Base-by-base conservation (phyloP, 2,329 filamentous ascomycete genomes). In the Aspergillus caelatus region DNA sequence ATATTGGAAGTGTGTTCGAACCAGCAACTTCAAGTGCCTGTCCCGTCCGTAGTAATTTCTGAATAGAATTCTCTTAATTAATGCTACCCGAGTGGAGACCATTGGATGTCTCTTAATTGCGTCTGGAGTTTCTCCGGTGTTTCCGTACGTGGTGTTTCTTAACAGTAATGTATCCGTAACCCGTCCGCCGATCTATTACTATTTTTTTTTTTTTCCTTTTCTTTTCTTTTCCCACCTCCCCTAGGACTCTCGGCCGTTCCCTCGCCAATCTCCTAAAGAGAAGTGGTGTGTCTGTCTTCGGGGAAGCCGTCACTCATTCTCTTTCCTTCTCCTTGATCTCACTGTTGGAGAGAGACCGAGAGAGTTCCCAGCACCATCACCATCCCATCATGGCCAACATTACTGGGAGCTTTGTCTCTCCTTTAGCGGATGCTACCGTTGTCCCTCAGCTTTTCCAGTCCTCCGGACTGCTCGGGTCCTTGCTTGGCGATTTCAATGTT, bases 391-490 rank as follows among this genome's bases (percentile, higher is more conserved):
- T 80, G 77, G 76, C 71, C 69, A 84, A 83, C 71, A 79, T 86
- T 71, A 90, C 90, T 77, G 86, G 86, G 72, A 89, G 86, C 77
- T 89, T 92, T 72, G 85, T 86, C 72, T 92, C 91, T 76, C 88
- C 89, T 56, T 77, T 89, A 76, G 89, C 89, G 66, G 86, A 85
- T 76, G 84, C 87, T 72, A 86, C 79, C 21, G 78, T 90, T 58
- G 83, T 85, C 54, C 82, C 85, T 50, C 84, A 86, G 68, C 74
- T 90, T 67, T 73, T 75, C 45, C 74, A 76, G 59, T 71, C 79
- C 54, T 72, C 76, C 6, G 80, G 80, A 79, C 80, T 82, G 72
- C 84, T 79, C 73, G 89, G 79, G 82, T 85, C 74, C 72, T 79
- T 79, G 72, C 88, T 81, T 69, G 82, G 87, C 70, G 86, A 86